Conservation (phyloP, 352 stramenopile genomes). For the Plasmopara viticola region DNA sequence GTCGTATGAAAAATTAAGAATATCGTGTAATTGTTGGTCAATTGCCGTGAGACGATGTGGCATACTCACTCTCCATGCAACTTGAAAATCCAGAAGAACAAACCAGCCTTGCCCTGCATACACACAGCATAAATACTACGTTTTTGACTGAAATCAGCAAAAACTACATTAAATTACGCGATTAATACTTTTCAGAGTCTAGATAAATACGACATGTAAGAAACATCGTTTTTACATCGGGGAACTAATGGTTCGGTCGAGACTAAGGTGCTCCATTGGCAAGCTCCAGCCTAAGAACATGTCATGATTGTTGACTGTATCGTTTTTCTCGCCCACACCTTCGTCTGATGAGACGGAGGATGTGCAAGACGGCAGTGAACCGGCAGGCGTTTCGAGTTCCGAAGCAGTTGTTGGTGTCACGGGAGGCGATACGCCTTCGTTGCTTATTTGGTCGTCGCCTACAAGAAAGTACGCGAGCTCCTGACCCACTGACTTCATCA, state of each 20-base stretch:
- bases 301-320: constrained; percentile 16
- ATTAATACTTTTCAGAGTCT: not conserved
- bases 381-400: constrained; percentile 19
- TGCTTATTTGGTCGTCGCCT: constrained; percentile 9
- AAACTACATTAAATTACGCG: constrained; percentile 12
- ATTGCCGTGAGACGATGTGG: too few relatives aligned
- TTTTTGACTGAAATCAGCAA: not conserved
- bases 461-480: constrained; percentile 33
- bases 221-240: constrained; percentile 10
- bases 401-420: constrained; percentile 22
- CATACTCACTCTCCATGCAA: too few relatives aligned
- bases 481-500: constrained; percentile 25
- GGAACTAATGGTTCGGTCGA: constrained; percentile 20
- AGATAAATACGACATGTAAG: constrained; percentile 9
- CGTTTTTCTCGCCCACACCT: constrained; percentile 16
- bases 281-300: constrained; percentile 21
- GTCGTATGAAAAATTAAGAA: too few relatives aligned
- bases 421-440: constrained; percentile 13
- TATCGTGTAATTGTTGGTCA: too few relatives aligned
- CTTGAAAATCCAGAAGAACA: too few relatives aligned
- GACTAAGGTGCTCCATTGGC: constrained; percentile 18
- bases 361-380: constrained; percentile 19
- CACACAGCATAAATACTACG: too few relatives aligned
- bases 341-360: constrained; percentile 28
- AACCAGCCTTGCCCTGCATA: too few relatives aligned